A percentile compares a stretch with the other conserved stretches of the same genome.
Conservation (phyloP, 2,329 filamentous ascomycete genomes). For the Microcyclospora tardicrescens region DNA sequence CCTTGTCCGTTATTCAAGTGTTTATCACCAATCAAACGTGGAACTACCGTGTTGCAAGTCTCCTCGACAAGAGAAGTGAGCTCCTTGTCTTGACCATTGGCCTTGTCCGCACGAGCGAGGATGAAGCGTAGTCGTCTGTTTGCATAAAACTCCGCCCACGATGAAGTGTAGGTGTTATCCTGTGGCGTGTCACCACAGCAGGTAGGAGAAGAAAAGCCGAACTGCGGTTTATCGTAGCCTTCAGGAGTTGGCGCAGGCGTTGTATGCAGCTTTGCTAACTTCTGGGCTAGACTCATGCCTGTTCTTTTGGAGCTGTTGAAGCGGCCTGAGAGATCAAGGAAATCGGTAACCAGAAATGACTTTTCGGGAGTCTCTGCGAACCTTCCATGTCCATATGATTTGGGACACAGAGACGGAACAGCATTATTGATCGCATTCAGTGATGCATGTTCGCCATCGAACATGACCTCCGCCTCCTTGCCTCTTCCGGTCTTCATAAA, state of each 20-base stretch:
- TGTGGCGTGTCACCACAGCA: constrained; percentile 80
- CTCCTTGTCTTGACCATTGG: constrained; percentile 52
- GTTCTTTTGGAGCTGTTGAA: constrained; percentile 20
- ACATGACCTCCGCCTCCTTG: constrained; percentile 52
- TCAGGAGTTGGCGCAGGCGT: constrained; percentile 55
- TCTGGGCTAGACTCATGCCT: constrained; percentile 51
- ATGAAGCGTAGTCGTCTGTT: constrained; percentile 60
- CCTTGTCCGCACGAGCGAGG: constrained; percentile 41
- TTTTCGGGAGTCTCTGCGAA: constrained; percentile 36
- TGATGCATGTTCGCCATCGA: constrained; percentile 66
- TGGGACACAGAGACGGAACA: constrained; percentile 64
- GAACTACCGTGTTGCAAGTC: constrained; percentile 54
- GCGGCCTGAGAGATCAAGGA: constrained; percentile 49
- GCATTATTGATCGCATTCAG: constrained; percentile 65
- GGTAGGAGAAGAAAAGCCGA: constrained; percentile 73
- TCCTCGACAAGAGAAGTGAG: constrained; percentile 51
- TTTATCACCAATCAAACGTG: constrained; percentile 56
- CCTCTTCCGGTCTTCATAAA: constrained; percentile 63
- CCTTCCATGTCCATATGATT: constrained; percentile 57
- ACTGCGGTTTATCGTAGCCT: constrained; percentile 48
- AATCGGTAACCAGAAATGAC: constrained; percentile 59
- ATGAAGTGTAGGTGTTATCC: constrained; percentile 57
- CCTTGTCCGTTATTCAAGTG: constrained; percentile 48
- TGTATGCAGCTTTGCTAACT: constrained; percentile 67
- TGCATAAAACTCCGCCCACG: constrained; percentile 80